Evolutionary conservation across 2,329 filamentous ascomycete species (phyloP), one percentile per base, ranked within the genome.

Genomic region (Tolypocladium ophioglossoides): DNA sequence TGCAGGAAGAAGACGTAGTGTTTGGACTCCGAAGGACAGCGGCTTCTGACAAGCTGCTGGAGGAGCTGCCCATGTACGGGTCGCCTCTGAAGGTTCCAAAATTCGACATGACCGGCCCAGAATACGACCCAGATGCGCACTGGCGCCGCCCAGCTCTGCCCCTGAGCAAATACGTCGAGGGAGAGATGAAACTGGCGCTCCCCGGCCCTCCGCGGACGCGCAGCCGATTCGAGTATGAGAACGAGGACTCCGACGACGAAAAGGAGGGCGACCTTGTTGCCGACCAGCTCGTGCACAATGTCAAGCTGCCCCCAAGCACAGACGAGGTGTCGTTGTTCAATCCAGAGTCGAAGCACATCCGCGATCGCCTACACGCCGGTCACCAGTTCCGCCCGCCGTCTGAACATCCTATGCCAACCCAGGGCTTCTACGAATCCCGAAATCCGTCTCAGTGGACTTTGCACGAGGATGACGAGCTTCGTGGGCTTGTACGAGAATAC

Each of bases 301-400:
- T 73, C 32, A 68, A 80, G 44, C 66, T 91, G 10, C 78, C 80
- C 1, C 85, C 91, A 0, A 82, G 87, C 58, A 85, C 86, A 59
- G 82, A 78, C 2, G 82, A 89, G 56, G 89, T 96, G 55, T 91
- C 92, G 1, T 74, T 99, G 0, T 99, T 99, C 71, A 84, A 89
- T 58, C 84, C 89, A 0, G 89, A 95, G 56, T 92, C 95, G 73
- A 95, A 92, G 68, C 80, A 85, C 53, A 91, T 96, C 41, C 83
- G 92, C 55, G 92, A 97, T 66, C 82, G 94, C 18, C 80, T 99
- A 6, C 90, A 96, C 66, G 89, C 90, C 11, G 88, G 89, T 10
- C 91, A 96, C 68, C 89, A 92, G 58, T 97, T 99, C 75, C 81
- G 91, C 53, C 94, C 94, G 18, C 94, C 94, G 0, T 91, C 89